A percentile compares a stretch with the other conserved stretches of the same genome.
Evolutionary conservation across 306 rosid species (phyloP).

Genomic region (Cicer pinnatifidum): DNA sequence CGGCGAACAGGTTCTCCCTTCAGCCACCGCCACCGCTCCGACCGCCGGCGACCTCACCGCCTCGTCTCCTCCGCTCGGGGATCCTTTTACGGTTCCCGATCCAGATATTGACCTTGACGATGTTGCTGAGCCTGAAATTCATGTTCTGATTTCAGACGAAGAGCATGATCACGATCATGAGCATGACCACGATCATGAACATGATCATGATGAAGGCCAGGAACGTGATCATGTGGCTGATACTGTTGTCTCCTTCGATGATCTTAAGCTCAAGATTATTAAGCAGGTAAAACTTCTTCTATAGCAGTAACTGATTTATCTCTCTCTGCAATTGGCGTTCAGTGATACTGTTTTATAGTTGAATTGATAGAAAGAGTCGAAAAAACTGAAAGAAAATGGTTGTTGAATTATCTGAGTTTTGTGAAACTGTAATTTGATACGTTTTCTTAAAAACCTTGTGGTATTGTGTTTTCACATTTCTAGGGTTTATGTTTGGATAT

Average conservation of each 20-base stretch:
- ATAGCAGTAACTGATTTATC: not conserved
- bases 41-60: constrained; percentile 44
- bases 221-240: constrained; percentile 55
- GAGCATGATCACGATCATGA: constrained; percentile 53
- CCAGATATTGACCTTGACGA: constrained; percentile 47
- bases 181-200: constrained; percentile 50
- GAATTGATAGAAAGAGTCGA: not conserved
- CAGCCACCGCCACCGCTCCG: constrained; percentile 42
- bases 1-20: constrained; percentile 58
- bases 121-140: constrained; percentile 52
- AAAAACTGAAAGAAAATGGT: not conserved
- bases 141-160: constrained; percentile 57
- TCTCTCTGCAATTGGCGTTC: constrained; percentile 4
- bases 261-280: constrained; percentile 77
- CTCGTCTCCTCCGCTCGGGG: constrained; percentile 45
- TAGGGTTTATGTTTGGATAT: constrained; percentile 19
- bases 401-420: not conserved
- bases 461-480: constrained; percentile 6
- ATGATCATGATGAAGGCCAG: constrained; percentile 45
- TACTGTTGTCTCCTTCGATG: constrained; percentile 61
- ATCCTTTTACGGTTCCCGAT: constrained; percentile 21
- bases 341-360: not conserved
- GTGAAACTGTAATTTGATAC: not conserved
- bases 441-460: constrained; percentile 1
- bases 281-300: constrained; percentile 61